phyloP scores from a whole-genome alignment of 2,329 filamentous ascomycete species.

The Curvularia sp. region DNA sequence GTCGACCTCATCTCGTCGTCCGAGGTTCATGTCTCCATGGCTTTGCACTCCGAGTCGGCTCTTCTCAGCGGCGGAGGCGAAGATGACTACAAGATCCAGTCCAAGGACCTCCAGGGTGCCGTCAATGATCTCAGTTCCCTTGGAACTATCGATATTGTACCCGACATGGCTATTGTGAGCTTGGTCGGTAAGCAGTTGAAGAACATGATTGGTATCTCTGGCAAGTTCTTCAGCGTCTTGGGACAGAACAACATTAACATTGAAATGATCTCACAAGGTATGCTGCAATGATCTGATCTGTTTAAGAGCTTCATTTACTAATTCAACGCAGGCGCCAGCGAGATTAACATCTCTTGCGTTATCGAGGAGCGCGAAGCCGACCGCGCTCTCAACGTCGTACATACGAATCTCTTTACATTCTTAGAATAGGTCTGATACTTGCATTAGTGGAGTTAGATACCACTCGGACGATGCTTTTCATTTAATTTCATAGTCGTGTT shows the following conservation, averaged over 20 bases:
- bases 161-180: conserved; percentile 93
- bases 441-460: conserved; percentile 40
- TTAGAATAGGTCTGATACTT: conserved; percentile 66
- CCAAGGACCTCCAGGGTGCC: conserved; percentile 56
- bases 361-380: conserved; percentile 91
- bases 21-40: conserved; percentile 97
- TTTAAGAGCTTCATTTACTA: background rate
- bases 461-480: conserved; percentile 23
- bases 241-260: conserved; percentile 95
- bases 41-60: conserved; percentile 79
- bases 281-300: conserved; percentile 24
- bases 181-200: conserved; percentile 96
- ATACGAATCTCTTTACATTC: conserved; percentile 96
- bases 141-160: conserved; percentile 88
- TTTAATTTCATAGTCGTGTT: conserved; percentile 2
- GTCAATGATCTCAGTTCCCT: conserved; percentile 77
- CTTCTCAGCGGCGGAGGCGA: conserved; percentile 57
- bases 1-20: conserved; percentile 96
- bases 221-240: conserved; percentile 91
- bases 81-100: conserved; percentile 58
- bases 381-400: conserved; percentile 92
- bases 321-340: conserved; percentile 76
- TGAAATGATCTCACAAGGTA: conserved; percentile 99
- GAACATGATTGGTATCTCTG: conserved; percentile 91
- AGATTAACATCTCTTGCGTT: conserved; percentile 99